Evolutionary conservation across 1,284 basidiomycete genomes (phyloP).

Genomic region (Phellopilus nigrolimitatus): DNA sequence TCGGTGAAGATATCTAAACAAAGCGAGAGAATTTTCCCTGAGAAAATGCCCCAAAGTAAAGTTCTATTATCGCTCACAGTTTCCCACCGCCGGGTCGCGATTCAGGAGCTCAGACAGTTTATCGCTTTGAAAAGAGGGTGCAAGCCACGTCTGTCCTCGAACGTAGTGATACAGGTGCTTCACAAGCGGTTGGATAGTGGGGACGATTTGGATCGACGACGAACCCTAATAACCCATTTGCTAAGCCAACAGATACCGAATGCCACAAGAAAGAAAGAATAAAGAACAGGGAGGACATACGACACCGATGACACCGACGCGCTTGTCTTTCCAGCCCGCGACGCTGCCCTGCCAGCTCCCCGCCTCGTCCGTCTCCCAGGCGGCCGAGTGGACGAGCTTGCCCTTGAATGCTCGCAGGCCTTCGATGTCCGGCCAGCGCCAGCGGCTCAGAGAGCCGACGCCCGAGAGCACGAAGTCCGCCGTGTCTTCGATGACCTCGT

Average conservation of each 20-base stretch:
- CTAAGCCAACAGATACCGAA: background rate
- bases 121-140: slow-evolving; percentile 41
- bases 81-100: no score
- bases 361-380: slow-evolving; percentile 46
- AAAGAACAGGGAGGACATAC: slow-evolving; percentile 31
- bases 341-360: slow-evolving; percentile 43
- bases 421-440: slow-evolving; percentile 56
- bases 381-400: slow-evolving; percentile 48
- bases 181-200: no score
- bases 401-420: slow-evolving; percentile 50
- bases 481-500: no score
- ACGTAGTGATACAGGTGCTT: slow-evolving; percentile 51
- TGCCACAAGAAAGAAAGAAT: background rate
- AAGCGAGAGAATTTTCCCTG: background rate
- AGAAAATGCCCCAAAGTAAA: slow-evolving; percentile 34
- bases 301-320: slow-evolving; percentile 57
- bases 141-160: slow-evolving; percentile 58
- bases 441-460: no score
- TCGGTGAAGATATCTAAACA: slow-evolving; percentile 45
- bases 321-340: slow-evolving; percentile 49
- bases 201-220: no score
- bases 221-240: background rate
- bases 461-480: no score
- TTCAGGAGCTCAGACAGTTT: slow-evolving; percentile 35
- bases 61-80: slow-evolving; percentile 34